Evolutionary conservation across 768 basidiomycete species (phyloP), one percentile per base, ranked within the genome.

Genomic region (Hirschioporus abietinus): DNA sequence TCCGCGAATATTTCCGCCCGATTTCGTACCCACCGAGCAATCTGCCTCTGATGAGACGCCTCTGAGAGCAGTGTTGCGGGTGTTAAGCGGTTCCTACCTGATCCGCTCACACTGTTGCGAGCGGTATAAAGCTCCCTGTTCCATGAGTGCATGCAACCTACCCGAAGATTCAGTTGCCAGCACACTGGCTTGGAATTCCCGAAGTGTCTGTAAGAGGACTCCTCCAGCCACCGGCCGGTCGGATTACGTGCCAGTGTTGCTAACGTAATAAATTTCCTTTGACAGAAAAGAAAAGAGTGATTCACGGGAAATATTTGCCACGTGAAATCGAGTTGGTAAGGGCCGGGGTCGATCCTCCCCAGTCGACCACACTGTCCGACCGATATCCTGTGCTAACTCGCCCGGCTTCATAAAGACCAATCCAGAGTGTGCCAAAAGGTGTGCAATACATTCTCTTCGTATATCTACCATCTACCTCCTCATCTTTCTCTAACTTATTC

Each of bases 301-400:
- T 30, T 30, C 30, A 30, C 42, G 42, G 12, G 20, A 5, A 52
- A 5, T 52, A 52, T 2, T 52, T 52, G 42, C 42, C 42, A 52
- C 42, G 42, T 52, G 42, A 52, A 52, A 52, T 52, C 42, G 15
- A 52, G 12, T 52, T 52, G 42, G 42, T 52, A 52, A 52, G 42
- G 42, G 42, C 20, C 42, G 42, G 42, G 12, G 20, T 5, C 20
- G 20, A 12, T 15, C 20, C 42, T 52, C 42, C 42, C 42, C 42
- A 52, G 42, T 52, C 42, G 42, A 52, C 15, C 42, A 52, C 42
- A 52, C 42, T 52, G 42, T 52, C 42, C 42, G 42, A 52, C 42
- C 42, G 42, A 52, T 52, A 52, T 52, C 42, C 42, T 52, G 42
- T 52, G 42, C 42, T 52, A 52, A 52, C 42, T 52, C 42, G 42